Percentiles rank a stretch among this genome's conserved stretches.
Evolutionary conservation across 495 filamentous ascomycete genomes (phyloP).

Genomic region (Hypoxylon perforatum): DNA sequence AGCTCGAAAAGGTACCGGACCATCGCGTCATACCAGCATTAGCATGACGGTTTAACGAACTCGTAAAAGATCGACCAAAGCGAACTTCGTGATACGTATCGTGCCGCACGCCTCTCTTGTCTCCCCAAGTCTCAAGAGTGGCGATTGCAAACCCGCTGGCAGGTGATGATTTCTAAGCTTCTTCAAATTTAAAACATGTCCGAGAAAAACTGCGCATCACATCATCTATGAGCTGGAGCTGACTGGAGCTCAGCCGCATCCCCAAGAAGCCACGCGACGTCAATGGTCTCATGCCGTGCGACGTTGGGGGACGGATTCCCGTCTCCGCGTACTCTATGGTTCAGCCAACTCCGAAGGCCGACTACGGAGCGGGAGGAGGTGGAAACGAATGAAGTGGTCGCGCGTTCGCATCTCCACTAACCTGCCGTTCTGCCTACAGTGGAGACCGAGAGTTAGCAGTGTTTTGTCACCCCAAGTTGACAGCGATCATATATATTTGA

Average conservation of each 20-base stretch:
- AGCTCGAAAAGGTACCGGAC: too few species aligned
- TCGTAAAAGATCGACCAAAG: too few species aligned
- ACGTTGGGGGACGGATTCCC: slow-evolving; percentile 16
- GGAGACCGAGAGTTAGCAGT: neutral
- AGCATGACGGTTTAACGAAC: too few species aligned
- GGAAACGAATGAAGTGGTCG: slow-evolving; percentile 8
- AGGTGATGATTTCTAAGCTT: neutral
- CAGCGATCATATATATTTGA: neutral
- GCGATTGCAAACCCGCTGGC: neutral
- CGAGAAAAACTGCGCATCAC: too few species aligned
- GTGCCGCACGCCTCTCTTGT: too few species aligned
- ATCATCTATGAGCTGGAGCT: neutral
- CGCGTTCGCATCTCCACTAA: slow-evolving; percentile 5
- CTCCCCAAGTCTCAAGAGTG: too few species aligned
- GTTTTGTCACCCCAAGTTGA: neutral
- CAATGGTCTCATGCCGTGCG: slow-evolving; percentile 33
- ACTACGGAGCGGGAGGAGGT: slow-evolving; percentile 18
- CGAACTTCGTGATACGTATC: too few species aligned
- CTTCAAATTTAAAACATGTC: neutral
- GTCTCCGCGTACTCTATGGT: slow-evolving; percentile 16
- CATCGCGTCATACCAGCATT: too few species aligned
- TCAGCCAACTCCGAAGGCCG: slow-evolving; percentile 16
- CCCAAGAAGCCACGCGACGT: slow-evolving; percentile 15
- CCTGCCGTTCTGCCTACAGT: too few species aligned
- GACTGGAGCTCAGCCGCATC: slow-evolving; percentile 10